phyloP scores from a whole-genome alignment of 164 flowering plant genomes.

The Umbellularia californica region DNA sequence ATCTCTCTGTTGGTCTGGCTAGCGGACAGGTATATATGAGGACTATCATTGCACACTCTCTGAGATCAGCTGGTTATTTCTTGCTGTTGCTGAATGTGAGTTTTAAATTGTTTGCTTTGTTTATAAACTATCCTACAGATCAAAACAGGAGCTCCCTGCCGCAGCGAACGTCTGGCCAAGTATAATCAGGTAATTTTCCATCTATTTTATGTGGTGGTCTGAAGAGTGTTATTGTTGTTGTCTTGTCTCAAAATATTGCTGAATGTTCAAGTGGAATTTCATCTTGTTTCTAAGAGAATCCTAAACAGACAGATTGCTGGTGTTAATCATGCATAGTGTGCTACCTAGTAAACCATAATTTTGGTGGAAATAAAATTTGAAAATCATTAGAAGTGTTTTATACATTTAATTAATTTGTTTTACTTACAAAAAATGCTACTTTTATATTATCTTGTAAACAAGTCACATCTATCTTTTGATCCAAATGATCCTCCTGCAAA shows the following conservation, averaged over 20 bases:
- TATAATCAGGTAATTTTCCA: slow-evolving; percentile 74
- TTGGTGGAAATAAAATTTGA: background rate
- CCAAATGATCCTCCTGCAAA: background rate
- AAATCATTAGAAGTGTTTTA: background rate
- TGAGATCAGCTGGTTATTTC: background rate
- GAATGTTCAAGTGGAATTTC: background rate
- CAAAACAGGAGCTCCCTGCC: slow-evolving; percentile 97
- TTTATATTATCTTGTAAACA: too few species aligned
- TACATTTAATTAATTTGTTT: too few species aligned
- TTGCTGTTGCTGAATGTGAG: slow-evolving; percentile 2
- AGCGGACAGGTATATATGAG: slow-evolving; percentile 77
- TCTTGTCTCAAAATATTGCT: background rate
- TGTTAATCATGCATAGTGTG: too few species aligned
- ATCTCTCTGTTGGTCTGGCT: slow-evolving; percentile 94
- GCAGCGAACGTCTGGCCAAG: slow-evolving; percentile 88
- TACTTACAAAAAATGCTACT: background rate
- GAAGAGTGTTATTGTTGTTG: background rate
- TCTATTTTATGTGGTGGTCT: background rate
- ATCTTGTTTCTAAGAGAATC: too few species aligned
- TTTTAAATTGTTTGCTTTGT: background rate
- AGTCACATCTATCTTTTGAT: background rate
- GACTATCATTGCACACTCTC: background rate
- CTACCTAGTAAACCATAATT: too few species aligned
- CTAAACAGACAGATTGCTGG: background rate
- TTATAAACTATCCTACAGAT: slow-evolving; percentile 39